phyloP scores from a whole-genome alignment of 106 monocot genomes.

The Dendrobium chrysotoxum region DNA sequence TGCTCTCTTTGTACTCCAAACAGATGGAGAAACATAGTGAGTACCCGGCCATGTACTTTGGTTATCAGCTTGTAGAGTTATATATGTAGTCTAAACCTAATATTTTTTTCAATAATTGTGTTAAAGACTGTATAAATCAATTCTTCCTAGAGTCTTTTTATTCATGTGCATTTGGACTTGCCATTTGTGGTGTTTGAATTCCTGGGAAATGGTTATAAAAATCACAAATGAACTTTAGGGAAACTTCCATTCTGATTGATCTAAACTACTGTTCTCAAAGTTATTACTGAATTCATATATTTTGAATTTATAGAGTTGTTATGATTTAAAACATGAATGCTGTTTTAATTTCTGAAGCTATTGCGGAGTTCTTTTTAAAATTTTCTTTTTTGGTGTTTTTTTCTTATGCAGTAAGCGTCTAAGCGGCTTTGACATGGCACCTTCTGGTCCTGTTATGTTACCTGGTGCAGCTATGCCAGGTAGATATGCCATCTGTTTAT shows the following conservation, averaged over 20 bases:
- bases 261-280: background rate
- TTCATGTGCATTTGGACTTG: no score
- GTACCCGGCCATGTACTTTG: no score
- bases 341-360: background rate
- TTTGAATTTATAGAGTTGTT: background rate
- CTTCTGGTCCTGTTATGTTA: constrained; percentile 9
- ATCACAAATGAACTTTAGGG: background rate
- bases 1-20: no score
- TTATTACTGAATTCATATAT: background rate
- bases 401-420: constrained; percentile 7
- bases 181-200: no score
- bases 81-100: no score
- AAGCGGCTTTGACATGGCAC: constrained; percentile 8
- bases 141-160: no score
- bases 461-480: constrained; percentile 1
- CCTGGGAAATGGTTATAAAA: no score
- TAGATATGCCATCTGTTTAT: background rate
- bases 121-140: no score
- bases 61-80: no score
- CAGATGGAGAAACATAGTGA: no score
- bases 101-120: no score
- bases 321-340: background rate
- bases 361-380: background rate
- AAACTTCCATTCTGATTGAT: background rate
- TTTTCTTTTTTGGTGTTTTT: background rate